Conservation (phyloP, 345 rosid species). For the Ceriops decandra region DNA sequence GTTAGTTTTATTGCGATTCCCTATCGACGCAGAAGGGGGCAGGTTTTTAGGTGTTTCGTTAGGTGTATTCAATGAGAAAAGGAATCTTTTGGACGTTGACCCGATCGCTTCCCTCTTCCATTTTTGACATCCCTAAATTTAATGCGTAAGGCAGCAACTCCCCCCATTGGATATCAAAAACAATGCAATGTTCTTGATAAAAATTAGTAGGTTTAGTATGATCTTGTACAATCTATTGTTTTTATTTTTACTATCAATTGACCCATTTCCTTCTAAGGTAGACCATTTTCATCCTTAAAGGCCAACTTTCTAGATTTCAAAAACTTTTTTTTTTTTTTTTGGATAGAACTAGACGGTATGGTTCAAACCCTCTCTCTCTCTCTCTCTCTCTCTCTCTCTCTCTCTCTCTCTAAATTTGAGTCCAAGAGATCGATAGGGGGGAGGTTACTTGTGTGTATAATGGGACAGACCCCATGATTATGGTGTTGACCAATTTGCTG, state of each 20-base stretch:
- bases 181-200: background rate
- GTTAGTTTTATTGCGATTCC: constrained; percentile 10
- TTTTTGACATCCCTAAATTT: background rate
- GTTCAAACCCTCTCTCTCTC: too few relatives aligned
- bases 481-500: background rate
- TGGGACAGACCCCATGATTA: background rate
- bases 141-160: constrained; percentile 2
- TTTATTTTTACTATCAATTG: too few relatives aligned
- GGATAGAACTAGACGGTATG: too few relatives aligned
- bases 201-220: too few relatives aligned
- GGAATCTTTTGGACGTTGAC: constrained; percentile 20
- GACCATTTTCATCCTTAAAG: too few relatives aligned
- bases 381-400: too few relatives aligned
- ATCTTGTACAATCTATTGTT: too few relatives aligned
- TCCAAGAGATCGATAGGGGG: background rate
- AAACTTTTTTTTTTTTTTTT: too few relatives aligned
- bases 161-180: background rate
- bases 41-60: constrained; percentile 24
- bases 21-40: constrained; percentile 18
- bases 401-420: too few relatives aligned
- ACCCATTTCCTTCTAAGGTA: too few relatives aligned
- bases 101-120: background rate
- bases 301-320: too few relatives aligned
- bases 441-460: background rate
- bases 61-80: constrained; percentile 16